Base-by-base conservation (phyloP, 202 grass and related monocot species). In the Carex arenaria region DNA sequence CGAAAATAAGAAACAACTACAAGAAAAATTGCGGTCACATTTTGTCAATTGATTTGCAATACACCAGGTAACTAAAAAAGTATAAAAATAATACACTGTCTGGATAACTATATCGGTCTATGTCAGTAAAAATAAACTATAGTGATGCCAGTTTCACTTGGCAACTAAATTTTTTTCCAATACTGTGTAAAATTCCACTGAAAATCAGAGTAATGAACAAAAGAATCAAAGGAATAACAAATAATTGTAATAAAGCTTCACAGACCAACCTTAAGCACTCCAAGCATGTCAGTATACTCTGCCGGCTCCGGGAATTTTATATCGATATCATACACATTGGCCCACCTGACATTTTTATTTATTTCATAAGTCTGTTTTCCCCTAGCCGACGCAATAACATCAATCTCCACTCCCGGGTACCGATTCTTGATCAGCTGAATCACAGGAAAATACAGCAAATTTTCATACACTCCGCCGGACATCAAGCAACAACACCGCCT, bases 311-410 rank as follows among this genome's bases (percentile, higher is more conserved):
- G 95, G 82, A 91, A 94, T 19, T 88, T 80, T 5, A 90, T 72
- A 28, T 98, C 95, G 3, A 89, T 87, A 85, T 98, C 95, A 47
- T 94, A 98, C n/a, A 72, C 90, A 61, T 88, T 81, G 34, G 92
- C 90, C 77, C 86, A 98, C 30, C 92, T 83, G 4, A 98, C 95
- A 64, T 98, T 94, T 91, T 94, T 98, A 86, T 93, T 94, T 73
- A 98, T 82, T 88, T 98, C 95, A 80, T 94, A 98, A 2, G 90
- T 89, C 86, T 98, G 92, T 84, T 98, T 98, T 6, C 95, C 95
- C 61, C 95, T 83, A 10, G 82, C 79, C 1, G 92, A 87, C 13
- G 95, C 80, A 14, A 98, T 78, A 19, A 98, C 69, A 79, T 98
- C 95, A 4, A 94, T 28, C 15, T 60, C 75, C 62, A 98, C 95